These are phyloP conservation scores for Taxillus chinensis DNA, from an alignment of 164 flowering plant genomes.

Conservation along the genomic window DNA sequence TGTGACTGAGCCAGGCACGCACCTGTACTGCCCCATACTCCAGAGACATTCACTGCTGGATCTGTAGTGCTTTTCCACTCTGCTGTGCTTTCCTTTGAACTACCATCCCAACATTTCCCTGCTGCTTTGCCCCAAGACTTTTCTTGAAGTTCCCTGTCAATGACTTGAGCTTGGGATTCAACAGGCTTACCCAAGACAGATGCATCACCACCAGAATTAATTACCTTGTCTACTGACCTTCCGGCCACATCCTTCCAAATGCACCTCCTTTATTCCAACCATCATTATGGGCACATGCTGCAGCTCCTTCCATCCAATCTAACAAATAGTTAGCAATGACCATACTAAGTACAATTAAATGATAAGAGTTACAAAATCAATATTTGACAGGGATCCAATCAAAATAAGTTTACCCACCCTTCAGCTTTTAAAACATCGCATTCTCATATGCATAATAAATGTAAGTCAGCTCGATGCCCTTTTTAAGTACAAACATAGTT, in stretches of 20 bases:
- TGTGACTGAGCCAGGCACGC: conserved; percentile 6
- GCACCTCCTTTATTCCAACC: conserved; percentile 13
- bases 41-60: conserved; percentile 14
- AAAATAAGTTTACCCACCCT: too few species aligned
- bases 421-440: too few species aligned
- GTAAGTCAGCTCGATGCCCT: too few species aligned
- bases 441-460: too few species aligned
- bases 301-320: conserved; percentile 40
- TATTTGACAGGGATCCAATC: too few species aligned
- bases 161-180: conserved; percentile 4
- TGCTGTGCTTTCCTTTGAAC: conserved; percentile 15
- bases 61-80: conserved; percentile 19
- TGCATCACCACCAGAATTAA: neutral
- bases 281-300: conserved; percentile 18
- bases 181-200: conserved; percentile 16
- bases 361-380: too few species aligned
- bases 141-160: conserved; percentile 5
- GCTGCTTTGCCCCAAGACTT: conserved; percentile 27
- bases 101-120: conserved; percentile 13
- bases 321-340: neutral
- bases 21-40: conserved; percentile 22
- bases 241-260: conserved; percentile 1
- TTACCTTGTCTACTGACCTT: conserved; percentile 9
- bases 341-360: too few species aligned
- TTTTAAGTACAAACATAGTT: too few species aligned